Base-by-base conservation (phyloP, 1,284 basidiomycete species). In the Puccinia sorghi region DNA sequence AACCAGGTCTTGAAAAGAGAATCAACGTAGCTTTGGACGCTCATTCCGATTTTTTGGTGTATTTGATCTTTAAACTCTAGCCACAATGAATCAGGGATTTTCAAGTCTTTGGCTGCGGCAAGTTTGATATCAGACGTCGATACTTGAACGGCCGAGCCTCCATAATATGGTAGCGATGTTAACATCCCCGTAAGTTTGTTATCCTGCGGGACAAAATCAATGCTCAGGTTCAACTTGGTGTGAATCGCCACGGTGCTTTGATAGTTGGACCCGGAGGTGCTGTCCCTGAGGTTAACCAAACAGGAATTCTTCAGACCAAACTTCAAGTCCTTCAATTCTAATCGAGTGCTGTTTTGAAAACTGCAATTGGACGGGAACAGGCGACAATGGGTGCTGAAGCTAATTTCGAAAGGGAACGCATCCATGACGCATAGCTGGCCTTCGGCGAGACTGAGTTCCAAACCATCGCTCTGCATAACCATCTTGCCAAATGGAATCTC, bases 1-100 rank as follows among this genome's bases (percentile, higher is more conserved):
- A 77, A 46, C 75, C 75, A 77, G 27, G 54, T 70, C 52, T 61
- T 17, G 66, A 77, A 77, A 39, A 77, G 61, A 39, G 63, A 56
- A 41, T 77, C 75, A n/a, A 77, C 39, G 61, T 64, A 77, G 37
- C 48, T 39, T 13, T 32, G 52, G 7, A 77, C 66, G 6, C 39
- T 32, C 22, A 13, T 59, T 27, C 61, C 39, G 39, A 72, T 32
- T 41, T 27, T 48, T 27, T 32, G 15, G 9, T 43, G 48, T 17
- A 77, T 27, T 15, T 46, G 64, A 46, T 56, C 22, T 32, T 70
- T 67, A 20, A 70, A 20, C 27, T 41, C 39, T 13, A 20, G 41
- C 75, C 64, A 77, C n/a, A 70, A 46, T 43, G 52, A 20, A 70
- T 77, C 32, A 39, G 41, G 69, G 15, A 43, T 41, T 41, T 57